A percentile compares a stretch with the other conserved stretches of the same genome.
Conservation (phyloP, 352 stramenopile species). For the Blastocystis sp. region DNA sequence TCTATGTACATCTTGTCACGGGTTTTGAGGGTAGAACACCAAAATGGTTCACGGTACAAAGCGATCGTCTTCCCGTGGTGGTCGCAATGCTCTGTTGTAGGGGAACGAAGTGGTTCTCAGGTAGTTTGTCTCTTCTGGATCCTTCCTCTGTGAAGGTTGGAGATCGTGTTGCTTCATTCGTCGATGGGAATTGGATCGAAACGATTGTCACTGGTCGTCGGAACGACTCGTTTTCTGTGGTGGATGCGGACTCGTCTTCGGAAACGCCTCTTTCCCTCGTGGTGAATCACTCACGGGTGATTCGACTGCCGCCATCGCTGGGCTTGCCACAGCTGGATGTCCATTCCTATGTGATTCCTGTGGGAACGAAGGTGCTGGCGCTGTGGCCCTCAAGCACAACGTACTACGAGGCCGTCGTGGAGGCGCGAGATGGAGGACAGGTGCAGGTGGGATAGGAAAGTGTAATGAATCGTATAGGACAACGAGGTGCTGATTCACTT, state of each 20-base stretch:
- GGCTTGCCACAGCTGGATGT: not conserved
- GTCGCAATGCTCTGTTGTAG: conserved; percentile 6
- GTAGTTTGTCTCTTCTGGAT: conserved; percentile 12
- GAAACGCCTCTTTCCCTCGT: not conserved
- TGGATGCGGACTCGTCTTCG: not conserved
- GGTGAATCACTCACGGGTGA: not conserved
- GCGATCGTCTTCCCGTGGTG: not conserved
- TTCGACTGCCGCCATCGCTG: not conserved
- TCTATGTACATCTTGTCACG: not conserved
- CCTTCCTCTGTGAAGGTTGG: not conserved
- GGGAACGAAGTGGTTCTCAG: not conserved
- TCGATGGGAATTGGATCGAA: not conserved
- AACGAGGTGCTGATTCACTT: not conserved
- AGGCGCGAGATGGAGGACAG: not conserved
- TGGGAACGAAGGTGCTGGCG: not conserved
- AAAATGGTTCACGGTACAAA: not conserved
- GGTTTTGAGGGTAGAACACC: not conserved
- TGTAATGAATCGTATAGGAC: not conserved
- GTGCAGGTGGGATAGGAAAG: not conserved
- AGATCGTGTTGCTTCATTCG: not conserved
- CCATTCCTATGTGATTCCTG: not conserved
- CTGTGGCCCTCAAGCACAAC: conserved; percentile 8
- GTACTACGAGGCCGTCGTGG: conserved; percentile 8
- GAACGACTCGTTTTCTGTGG: not conserved
- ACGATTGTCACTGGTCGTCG: not conserved